Evolutionary conservation across 208 protist species (phyloP).

Genomic region (Acanthamoeba sp.): DNA sequence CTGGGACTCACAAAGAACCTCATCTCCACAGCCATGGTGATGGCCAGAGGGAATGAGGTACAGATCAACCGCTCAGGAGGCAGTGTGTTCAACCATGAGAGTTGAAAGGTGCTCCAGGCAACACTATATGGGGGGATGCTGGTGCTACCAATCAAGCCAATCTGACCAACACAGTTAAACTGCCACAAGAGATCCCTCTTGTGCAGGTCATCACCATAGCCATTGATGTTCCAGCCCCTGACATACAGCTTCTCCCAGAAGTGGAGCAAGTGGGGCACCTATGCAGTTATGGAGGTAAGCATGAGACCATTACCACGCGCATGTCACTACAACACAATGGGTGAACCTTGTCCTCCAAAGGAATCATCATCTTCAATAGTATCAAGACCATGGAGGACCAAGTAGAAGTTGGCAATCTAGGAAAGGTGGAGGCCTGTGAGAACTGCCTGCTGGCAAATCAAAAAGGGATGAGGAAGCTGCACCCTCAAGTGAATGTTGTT

Average conservation of each 20-base stretch:
- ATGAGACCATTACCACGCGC: background rate
- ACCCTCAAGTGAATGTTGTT: too few relatives aligned
- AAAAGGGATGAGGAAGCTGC: too few relatives aligned
- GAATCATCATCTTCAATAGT: constrained; percentile 60
- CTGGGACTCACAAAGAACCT: too few relatives aligned
- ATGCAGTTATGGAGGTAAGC: background rate
- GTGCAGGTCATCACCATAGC: constrained; percentile 81
- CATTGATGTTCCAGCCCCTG: constrained; percentile 76
- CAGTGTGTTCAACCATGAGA: too few relatives aligned
- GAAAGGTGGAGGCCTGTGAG: constrained; percentile 95
- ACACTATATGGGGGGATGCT: too few relatives aligned
- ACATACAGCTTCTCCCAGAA: constrained; percentile 44
- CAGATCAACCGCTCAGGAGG: too few relatives aligned
- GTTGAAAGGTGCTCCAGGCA: too few relatives aligned
- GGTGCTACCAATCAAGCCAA: too few relatives aligned
- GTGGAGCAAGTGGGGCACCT: constrained; percentile 20
- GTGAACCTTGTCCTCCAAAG: background rate
- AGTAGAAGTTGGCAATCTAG: constrained; percentile 79
- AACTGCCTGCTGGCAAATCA: too few relatives aligned
- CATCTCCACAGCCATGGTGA: too few relatives aligned
- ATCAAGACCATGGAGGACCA: constrained; percentile 31
- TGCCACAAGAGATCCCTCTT: constrained; percentile 78
- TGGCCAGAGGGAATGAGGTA: too few relatives aligned
- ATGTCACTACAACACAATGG: background rate
- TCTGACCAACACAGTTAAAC: constrained; percentile 78